Percentiles rank a stretch among this genome's conserved stretches.
These are phyloP conservation scores for Trichophyton rubrum DNA, from an alignment of 2,329 filamentous ascomycete species.

Conservation along the genomic window DNA sequence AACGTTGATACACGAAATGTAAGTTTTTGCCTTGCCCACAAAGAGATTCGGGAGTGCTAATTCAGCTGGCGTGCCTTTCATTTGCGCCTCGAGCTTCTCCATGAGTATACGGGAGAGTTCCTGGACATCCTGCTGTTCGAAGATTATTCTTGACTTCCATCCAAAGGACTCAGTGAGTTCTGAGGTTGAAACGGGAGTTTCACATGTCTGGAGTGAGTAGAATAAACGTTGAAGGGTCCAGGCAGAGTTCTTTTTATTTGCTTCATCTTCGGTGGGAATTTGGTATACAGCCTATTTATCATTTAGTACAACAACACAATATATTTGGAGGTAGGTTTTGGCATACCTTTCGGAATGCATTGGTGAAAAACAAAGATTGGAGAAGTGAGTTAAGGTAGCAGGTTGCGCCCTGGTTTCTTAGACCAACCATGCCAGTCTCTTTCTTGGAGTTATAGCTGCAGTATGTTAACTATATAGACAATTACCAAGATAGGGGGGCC, in stretches of 20 bases:
- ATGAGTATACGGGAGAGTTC: constrained; percentile 93
- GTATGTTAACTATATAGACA: constrained; percentile 28
- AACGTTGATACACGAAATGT: constrained; percentile 97
- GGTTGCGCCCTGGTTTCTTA: constrained; percentile 92
- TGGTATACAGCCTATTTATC: constrained; percentile 70
- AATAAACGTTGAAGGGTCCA: constrained; percentile 90
- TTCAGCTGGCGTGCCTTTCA: constrained; percentile 91
- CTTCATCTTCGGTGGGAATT: constrained; percentile 72
- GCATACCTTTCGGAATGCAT: constrained; percentile 76
- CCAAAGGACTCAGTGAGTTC: constrained; percentile 95
- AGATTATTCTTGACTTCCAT: constrained; percentile 95
- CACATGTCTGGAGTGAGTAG: constrained; percentile 83
- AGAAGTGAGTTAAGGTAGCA: constrained; percentile 78
- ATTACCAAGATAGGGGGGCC: constrained; percentile 9
- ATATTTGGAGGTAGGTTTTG: background rate
- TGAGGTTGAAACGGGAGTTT: constrained; percentile 70
- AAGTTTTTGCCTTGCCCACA: constrained; percentile 95
- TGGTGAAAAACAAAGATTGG: constrained; percentile 76
- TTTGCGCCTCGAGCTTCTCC: constrained; percentile 91
- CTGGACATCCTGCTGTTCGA: constrained; percentile 97
- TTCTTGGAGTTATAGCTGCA: constrained; percentile 89
- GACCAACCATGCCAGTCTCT: constrained; percentile 89
- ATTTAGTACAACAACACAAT: constrained; percentile 3
- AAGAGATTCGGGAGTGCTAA: constrained; percentile 84
- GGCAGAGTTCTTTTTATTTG: constrained; percentile 72